Percentiles rank a stretch among this genome's conserved stretches.
These are phyloP conservation scores for Fistulinella cinereoalba DNA, from an alignment of 1,284 basidiomycete genomes.

Conservation along the genomic window DNA sequence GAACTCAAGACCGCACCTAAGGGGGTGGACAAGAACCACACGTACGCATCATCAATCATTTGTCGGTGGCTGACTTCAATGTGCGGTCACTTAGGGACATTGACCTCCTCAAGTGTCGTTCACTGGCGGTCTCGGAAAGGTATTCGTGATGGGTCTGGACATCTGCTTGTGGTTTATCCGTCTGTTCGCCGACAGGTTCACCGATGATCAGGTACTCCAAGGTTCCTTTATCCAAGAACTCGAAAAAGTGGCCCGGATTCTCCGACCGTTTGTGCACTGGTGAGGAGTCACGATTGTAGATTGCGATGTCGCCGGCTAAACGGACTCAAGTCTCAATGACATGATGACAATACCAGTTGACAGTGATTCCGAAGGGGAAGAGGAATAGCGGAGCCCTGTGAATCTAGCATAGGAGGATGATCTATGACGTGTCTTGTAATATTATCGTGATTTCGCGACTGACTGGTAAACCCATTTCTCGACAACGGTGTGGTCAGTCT, in stretches of 20 bases:
- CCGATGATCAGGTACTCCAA: conserved; percentile 67
- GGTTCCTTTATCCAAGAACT: conserved; percentile 60
- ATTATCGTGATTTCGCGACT: no score
- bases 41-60: conserved; percentile 36
- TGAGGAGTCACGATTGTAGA: conserved; percentile 40
- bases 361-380: conserved; percentile 12
- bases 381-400: conserved; percentile 7
- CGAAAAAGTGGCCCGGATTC: conserved; percentile 50
- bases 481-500: no score
- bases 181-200: conserved; percentile 52
- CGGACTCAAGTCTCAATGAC: conserved; percentile 58
- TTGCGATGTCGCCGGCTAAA: background rate
- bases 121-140: conserved; percentile 69
- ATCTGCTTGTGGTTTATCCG: background rate
- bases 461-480: no score
- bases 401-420: no score
- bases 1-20: conserved; percentile 86
- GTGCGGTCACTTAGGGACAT: conserved; percentile 60
- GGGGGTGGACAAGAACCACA: conserved; percentile 79
- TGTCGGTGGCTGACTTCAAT: background rate
- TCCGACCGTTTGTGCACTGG: conserved; percentile 82
- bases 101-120: conserved; percentile 80
- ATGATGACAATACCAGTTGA: conserved; percentile 49
- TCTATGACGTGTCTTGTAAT: no score
- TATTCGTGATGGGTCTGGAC: conserved; percentile 40